Evolutionary conservation across 345 rosid species (phyloP), one percentile per base, ranked within the genome.

Genomic region (Stellera chamaejasme): DNA sequence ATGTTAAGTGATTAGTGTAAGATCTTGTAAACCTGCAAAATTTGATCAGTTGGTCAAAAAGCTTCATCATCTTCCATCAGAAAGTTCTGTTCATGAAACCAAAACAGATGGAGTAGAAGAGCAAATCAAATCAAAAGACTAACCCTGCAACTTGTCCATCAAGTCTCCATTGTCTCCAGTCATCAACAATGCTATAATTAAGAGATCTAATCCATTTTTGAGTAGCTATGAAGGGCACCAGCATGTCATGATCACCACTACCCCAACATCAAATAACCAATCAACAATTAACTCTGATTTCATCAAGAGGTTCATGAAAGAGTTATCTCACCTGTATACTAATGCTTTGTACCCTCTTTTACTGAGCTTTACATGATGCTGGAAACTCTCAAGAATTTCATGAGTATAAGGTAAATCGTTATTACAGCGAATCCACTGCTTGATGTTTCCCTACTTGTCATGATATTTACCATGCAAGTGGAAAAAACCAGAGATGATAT

Each of bases 1-100:
- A 79, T 32, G 81, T 67, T 81, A 76, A 66, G 13, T 13, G 52
- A 44, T 72, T 79, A 3, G 77, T 54, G 56, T 74, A 76, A 45
- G 69, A 59, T 62, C 85, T 72, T 2, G 77, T 74, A 56, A 69
- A 75, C 15, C 84, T 79, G 54, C 52, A 2, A 43, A 69, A 52
- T 32, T 32, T 5, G 23, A 19, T 19, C 39, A 32, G 5, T 32
- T 32, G 9, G 39, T 32, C 39, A 0, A 32, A 32, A 32, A 32
- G 23, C 39, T 8, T 32, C 39, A 32, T 32, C 9, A 32, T 32
- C 5, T 32, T 32, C 39, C 39, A 32, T 4, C 5, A 32, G 39
- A 32, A 32, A 32, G 39, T 32, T 32, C 9, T 8, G 23, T 46
- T 46, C n/a, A 11, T 46, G n/a, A 46, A 50, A 50, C 7, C 8